Evolutionary conservation across 306 rosid genomes (phyloP), one percentile per base, ranked within the genome.

Genomic region (Chamaecrista fasciculata): DNA sequence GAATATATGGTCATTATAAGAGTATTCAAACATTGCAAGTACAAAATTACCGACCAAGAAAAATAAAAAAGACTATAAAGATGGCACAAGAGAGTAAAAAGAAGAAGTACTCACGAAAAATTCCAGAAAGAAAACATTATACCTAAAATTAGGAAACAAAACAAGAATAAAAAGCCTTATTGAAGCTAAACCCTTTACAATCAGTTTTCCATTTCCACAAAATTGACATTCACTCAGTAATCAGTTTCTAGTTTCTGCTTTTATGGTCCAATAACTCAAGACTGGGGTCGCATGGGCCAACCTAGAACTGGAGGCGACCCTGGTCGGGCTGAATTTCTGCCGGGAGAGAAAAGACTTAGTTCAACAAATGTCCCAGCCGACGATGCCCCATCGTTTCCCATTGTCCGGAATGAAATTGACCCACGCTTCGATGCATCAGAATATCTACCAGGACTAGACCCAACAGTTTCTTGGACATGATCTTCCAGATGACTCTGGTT

Each of bases 311-410:
- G 97, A 29, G 96, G 95, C 2, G 96, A 95, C 19, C 89, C 97
- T 0, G 92, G 91, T 16, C 96, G 95, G 52, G 86, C 44, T 51
- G 67, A 83, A 67, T 80, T 87, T 42, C 56, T 83, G 76, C 95
- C 86, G n/a, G 96, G 92, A 67, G 99, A 94, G 72, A 94, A 91
- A 28, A 91, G 96, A 74, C 99, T 94, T 24, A 94, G 79, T 69
- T 94, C 99, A 69, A 94, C 96, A 80, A 85, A 94, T 71, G 89
- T 65, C 61, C 86, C 95, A 19, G 87, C 75, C 33, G 96, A 82
- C 33, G 96, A 82, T 69, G 85, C 68, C 46, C 78, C 94, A 77
- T 82, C 95, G 48, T 80, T 90, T 37, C 67, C 92, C 33, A 79
- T 57, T 37, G 98, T 78, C 70, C 95, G 83, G 69, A 94, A 90